Evolutionary conservation across 257 asterid species (phyloP).

Genomic region (Lycium barbarum): DNA sequence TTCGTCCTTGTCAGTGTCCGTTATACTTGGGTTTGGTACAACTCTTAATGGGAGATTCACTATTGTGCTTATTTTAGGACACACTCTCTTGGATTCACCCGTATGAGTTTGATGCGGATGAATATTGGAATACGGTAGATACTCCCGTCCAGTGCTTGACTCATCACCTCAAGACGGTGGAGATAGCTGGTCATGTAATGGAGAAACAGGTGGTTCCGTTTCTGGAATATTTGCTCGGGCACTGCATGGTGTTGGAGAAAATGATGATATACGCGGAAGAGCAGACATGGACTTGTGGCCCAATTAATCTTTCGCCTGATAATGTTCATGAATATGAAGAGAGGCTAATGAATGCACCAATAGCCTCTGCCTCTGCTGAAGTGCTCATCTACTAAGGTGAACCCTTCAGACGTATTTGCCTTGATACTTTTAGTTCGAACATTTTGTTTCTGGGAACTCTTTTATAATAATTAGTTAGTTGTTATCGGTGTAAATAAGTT

Average conservation of each 20-base stretch:
- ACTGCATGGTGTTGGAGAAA: not conserved
- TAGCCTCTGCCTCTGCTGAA: constrained; percentile 8
- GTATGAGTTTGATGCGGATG: constrained; percentile 32
- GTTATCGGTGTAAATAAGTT: not conserved
- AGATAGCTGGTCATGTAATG: constrained; percentile 15
- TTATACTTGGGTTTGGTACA: not conserved
- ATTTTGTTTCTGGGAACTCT: not conserved
- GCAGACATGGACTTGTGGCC: not conserved
- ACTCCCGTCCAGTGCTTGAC: constrained; percentile 10
- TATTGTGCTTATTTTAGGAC: constrained; percentile 6
- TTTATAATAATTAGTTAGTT: not conserved
- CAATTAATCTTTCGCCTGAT: not conserved
- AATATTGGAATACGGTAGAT: constrained; percentile 22
- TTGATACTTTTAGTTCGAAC: not conserved
- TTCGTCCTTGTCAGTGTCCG: not conserved
- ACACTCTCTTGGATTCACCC: constrained; percentile 24
- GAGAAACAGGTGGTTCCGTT: constrained; percentile 5
- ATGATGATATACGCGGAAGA: not conserved
- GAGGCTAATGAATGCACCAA: constrained; percentile 26
- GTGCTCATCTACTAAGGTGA: constrained; percentile 22
- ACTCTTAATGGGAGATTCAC: not conserved
- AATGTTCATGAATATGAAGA: not conserved
- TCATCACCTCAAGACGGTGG: constrained; percentile 22
- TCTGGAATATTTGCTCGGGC: constrained; percentile 22
- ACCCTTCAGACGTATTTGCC: constrained; percentile 13